A percentile compares a stretch with the other conserved stretches of the same genome.
Evolutionary conservation across 768 basidiomycete species (phyloP).

Genomic region (Fistulinella prunicolor): DNA sequence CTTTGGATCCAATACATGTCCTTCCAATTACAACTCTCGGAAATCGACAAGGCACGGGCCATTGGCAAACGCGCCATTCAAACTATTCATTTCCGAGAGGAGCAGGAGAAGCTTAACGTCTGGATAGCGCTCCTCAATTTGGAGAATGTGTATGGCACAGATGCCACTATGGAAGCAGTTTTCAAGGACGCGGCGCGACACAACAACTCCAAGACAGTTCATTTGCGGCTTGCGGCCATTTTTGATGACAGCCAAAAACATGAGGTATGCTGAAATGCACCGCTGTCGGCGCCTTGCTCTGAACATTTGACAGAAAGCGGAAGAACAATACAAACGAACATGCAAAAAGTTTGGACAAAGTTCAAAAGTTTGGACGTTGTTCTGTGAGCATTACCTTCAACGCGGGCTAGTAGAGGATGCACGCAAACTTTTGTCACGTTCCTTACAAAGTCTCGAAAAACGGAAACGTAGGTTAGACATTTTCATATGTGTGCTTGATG

Average conservation of each 20-base stretch:
- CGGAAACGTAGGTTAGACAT: conserved; percentile 73
- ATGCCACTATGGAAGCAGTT: conserved; percentile 68
- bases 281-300: neutral
- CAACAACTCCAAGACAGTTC: conserved; percentile 91
- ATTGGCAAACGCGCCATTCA: conserved; percentile 80
- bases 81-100: conserved; percentile 93
- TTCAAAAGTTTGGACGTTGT: conserved; percentile 91
- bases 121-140: conserved; percentile 97
- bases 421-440: conserved; percentile 80
- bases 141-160: conserved; percentile 90
- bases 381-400: conserved; percentile 78
- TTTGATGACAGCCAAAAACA: conserved; percentile 79
- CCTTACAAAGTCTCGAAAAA: conserved; percentile 88
- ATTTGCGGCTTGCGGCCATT: conserved; percentile 81
- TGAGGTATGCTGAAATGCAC: conserved; percentile 49
- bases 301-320: conserved; percentile 64
- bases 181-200: conserved; percentile 89
- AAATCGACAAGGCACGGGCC: conserved; percentile 90
- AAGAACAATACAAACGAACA: conserved; percentile 84
- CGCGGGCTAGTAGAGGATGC: conserved; percentile 75
- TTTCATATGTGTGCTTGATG: neutral
- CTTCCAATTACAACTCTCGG: conserved; percentile 94
- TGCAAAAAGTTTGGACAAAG: conserved; percentile 94
- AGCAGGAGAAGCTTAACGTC: conserved; percentile 92
- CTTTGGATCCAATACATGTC: conserved; percentile 99